Evolutionary conservation across 2,329 filamentous ascomycete genomes (phyloP).

Genomic region (Endothia cerciana): DNA sequence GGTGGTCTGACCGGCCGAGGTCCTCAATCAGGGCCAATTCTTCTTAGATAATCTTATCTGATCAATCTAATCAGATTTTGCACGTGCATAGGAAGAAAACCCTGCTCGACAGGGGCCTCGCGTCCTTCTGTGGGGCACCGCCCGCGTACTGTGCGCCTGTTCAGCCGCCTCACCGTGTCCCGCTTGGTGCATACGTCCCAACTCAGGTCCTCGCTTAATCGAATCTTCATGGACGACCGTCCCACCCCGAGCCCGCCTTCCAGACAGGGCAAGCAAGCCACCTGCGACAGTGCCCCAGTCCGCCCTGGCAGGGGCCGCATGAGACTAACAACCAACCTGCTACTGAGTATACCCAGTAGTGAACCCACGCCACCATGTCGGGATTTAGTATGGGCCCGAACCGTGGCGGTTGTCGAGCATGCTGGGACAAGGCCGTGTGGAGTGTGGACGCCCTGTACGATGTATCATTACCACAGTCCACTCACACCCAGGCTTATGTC

Average conservation of each 20-base stretch:
- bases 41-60: conserved; percentile 20
- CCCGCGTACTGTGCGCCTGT: neutral
- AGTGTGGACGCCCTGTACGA: no score
- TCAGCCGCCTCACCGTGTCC: neutral
- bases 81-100: neutral
- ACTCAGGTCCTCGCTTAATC: neutral
- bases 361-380: neutral
- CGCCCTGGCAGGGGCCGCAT: neutral
- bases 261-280: conserved; percentile 1
- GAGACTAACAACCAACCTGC: no score
- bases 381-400: neutral
- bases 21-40: neutral
- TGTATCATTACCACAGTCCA: no score
- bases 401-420: no score
- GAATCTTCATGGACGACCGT: neutral
- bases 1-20: conserved; percentile 3
- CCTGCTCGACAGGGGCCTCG: neutral
- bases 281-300: neutral
- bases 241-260: neutral
- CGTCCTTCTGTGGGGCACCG: neutral
- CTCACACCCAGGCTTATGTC: no score
- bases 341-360: no score
- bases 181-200: neutral
- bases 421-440: no score
- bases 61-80: conserved; percentile 27